Evolutionary conservation across 495 filamentous ascomycete species (phyloP), one percentile per base, ranked within the genome.

Genomic region (Coniosporium apollinis): DNA sequence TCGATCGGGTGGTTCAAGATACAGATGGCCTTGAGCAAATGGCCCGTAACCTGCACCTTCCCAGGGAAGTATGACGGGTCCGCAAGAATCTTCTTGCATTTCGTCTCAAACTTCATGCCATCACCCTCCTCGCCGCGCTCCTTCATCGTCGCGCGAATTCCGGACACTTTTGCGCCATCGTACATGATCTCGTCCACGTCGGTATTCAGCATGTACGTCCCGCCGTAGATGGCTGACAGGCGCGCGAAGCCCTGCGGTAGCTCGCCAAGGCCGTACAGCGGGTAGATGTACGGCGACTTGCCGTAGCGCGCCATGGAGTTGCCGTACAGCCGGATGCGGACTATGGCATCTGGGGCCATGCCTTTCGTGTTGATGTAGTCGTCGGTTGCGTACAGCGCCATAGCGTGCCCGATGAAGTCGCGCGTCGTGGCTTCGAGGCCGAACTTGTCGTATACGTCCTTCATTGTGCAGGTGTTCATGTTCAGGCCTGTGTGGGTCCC

Each of bases 261-360:
- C 62, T 99, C 89, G 49, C 91, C 89, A 16, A 99, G 71, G 39
- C 89, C 89, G 59, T 99, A 94, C 9, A 94, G 78, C 14, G 89
- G 89, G 64, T 96, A 99, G 62, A 99, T 96, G 62, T 99, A 99
- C 11, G 89, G 89, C 14, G 86, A 94, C 61, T 94, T 96, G 54
- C 89, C 89, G 60, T 96, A 96, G 42, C 91, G 76, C 22, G 89
- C 84, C 67, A 99, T 93, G 18, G 82, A 92, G 66, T 92, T 94
- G 47, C 87, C 89, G 59, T 99, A 99, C 34, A 99, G 69, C 42
- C 83, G 75, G 55, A 96, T 93, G 43, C 85, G 84, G 55, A 81
- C 73, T 51, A 96, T 82, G 33, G 82, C 74, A 50, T 94, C 89
- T 46, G 79, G 70, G 28, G 89, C 85, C 46, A 58, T 56, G 42